Evolutionary conservation across 257 asterid genomes (phyloP).

Genomic region (Ligustrum vulgare): DNA sequence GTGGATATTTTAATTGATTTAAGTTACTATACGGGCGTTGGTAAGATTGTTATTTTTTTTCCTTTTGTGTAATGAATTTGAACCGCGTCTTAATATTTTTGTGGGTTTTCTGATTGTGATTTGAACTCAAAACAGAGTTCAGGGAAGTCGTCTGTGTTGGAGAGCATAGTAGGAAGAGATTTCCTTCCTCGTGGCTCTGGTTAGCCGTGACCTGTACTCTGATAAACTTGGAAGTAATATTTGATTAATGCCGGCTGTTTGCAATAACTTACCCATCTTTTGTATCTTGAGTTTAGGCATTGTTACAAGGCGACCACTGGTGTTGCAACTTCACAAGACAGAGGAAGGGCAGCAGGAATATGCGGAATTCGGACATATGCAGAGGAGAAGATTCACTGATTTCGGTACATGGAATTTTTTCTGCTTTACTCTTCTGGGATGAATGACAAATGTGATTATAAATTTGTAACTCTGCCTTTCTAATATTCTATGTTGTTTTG

Average conservation of each 20-base stretch:
- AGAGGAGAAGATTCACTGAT: conserved; percentile 60
- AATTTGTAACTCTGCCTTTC: conserved; percentile 1
- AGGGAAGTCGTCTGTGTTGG: conserved; percentile 93
- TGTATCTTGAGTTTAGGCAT: conserved; percentile 57
- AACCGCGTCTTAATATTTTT: background rate
- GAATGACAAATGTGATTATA: conserved; percentile 8
- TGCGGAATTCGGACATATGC: conserved; percentile 88
- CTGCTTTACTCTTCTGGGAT: background rate
- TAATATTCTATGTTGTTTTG: background rate
- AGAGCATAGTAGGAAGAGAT: conserved; percentile 92
- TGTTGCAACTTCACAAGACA: conserved; percentile 76
- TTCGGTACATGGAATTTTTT: conserved; percentile 51
- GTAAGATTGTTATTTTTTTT: background rate
- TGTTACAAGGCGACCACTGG: conserved; percentile 92
- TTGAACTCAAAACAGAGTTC: conserved; percentile 68
- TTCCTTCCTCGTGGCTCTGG: conserved; percentile 99
- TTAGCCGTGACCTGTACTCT: conserved; percentile 28
- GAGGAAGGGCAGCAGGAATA: conserved; percentile 73
- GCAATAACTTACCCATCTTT: background rate
- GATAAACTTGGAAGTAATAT: conserved; percentile 1
- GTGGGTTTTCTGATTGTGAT: conserved; percentile 15
- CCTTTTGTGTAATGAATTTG: background rate
- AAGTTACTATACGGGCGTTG: conserved; percentile 13
- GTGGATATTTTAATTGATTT: conserved; percentile 20
- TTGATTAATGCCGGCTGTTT: background rate